These are phyloP conservation scores for Magnolia changhungtana DNA, from an alignment of 164 flowering plant species.

Conservation along the genomic window DNA sequence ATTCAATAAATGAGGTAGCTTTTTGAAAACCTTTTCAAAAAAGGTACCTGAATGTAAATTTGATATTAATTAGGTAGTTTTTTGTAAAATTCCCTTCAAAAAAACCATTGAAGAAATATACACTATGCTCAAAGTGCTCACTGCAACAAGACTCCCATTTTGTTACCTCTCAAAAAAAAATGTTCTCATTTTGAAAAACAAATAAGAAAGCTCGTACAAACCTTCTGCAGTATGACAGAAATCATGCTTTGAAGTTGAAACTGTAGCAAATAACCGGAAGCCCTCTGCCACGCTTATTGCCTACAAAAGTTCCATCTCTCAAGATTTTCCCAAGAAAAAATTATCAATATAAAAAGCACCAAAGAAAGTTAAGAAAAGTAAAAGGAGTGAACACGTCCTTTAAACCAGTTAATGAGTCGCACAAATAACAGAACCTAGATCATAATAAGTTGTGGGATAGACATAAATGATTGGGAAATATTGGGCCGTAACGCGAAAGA, in stretches of 20 bases:
- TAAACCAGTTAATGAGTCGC: neutral
- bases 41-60: too few species aligned
- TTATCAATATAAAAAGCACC: neutral
- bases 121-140: too few species aligned
- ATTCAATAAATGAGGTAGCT: too few species aligned
- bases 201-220: constrained; percentile 17
- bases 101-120: too few species aligned
- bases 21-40: too few species aligned
- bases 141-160: too few species aligned
- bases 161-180: too few species aligned
- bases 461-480: neutral
- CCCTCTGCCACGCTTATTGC: constrained; percentile 61
- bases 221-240: constrained; percentile 43
- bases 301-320: constrained; percentile 36
- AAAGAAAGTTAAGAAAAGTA: neutral
- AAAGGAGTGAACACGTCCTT: neutral
- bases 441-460: neutral
- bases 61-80: too few species aligned
- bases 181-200: neutral
- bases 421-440: neutral
- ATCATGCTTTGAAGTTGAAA: constrained; percentile 52
- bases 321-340: neutral
- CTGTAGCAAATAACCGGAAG: constrained; percentile 81
- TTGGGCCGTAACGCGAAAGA: neutral
- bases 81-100: too few species aligned